Evolutionary conservation across 129 eudicot genomes (phyloP).

Genomic region (Kitagawia praeruptora): DNA sequence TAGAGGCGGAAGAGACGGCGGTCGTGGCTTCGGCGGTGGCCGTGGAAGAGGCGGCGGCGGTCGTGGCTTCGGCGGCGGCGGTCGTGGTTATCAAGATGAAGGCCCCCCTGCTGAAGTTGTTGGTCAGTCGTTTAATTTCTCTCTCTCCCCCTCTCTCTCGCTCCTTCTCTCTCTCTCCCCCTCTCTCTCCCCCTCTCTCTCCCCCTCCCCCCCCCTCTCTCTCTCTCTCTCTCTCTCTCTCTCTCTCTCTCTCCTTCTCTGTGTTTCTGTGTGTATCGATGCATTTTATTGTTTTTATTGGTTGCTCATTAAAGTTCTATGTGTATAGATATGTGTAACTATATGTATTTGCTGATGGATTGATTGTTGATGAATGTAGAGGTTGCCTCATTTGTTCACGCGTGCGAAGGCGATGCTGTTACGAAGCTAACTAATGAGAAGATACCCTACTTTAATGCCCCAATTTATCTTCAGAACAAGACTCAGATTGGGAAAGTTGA

Average conservation of each 20-base stretch:
- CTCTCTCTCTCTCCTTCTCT: neutral
- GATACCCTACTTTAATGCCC: constrained; percentile 86
- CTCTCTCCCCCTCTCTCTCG: too few species aligned
- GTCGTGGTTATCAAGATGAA: constrained; percentile 26
- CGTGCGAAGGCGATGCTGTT: constrained; percentile 93
- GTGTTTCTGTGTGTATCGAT: neutral
- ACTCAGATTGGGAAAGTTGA: constrained; percentile 98
- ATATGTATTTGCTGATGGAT: neutral
- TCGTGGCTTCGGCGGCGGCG: constrained; percentile 20
- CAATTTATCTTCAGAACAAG: constrained; percentile 81
- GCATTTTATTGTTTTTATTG: neutral
- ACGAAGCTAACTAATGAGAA: constrained; percentile 89
- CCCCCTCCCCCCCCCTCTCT: too few species aligned
- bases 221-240: too few species aligned
- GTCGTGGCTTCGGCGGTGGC: constrained; percentile 4
- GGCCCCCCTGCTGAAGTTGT: constrained; percentile 36
- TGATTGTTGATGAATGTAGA: constrained; percentile 33
- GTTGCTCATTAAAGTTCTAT: neutral
- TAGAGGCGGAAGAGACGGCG: constrained; percentile 7
- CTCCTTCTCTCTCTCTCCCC: too few species aligned
- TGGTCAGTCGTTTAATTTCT: constrained; percentile 7
- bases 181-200: neutral
- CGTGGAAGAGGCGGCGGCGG: constrained; percentile 10
- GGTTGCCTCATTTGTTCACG: constrained; percentile 76
- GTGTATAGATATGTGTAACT: neutral